Evolutionary conservation across 495 filamentous ascomycete genomes (phyloP), one percentile per base, ranked within the genome.

Genomic region (Penicillium canariense): DNA sequence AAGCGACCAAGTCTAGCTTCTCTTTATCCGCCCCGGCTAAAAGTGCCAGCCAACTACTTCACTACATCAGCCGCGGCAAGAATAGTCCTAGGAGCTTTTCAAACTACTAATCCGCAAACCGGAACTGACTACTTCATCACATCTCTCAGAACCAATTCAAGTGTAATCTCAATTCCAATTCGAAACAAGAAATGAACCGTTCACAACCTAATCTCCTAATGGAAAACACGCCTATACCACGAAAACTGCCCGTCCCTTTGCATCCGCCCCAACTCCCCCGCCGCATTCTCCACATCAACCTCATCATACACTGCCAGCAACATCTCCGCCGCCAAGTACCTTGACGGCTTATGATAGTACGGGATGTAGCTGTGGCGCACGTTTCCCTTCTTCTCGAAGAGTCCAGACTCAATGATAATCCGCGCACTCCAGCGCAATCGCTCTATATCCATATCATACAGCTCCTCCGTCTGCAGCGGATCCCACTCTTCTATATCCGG

Each of bases 11-110:
- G 11, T 4, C 18, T n/a, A n/a, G 20, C 38, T 23, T 10, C 12
- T 25, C n/a, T 42, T 42, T 42, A 42, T 22, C 38, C 38, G 38
- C 38, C 18, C 38, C 38, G 38, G 38, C 20, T 42, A 42, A 42
- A 42, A 12, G 20, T 23, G 36, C 36, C 17, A 39, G 36, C 36
- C 36, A 39, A 39, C 15, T 12, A 35, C 32, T 35, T 35, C 32
- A 39, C 15, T 12, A 35, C 32, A n/a, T 35, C 32, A 35, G 8
- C 36, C 36, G 20, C 36, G 18, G 36, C 5, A 22, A 39, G 14
- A 20, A 9, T 9, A 11, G n/a, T n/a, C 11, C 18, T 1, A 1
- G 10, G 20, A 1, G 10, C 23, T 9, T 7, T 18, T 8, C 34
- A 38, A 9, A 9, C 2, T 4, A 23, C 22, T 3, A 12, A 8